Evolutionary conservation across 345 rosid genomes (phyloP).

Genomic region (Reutealis trisperma): DNA sequence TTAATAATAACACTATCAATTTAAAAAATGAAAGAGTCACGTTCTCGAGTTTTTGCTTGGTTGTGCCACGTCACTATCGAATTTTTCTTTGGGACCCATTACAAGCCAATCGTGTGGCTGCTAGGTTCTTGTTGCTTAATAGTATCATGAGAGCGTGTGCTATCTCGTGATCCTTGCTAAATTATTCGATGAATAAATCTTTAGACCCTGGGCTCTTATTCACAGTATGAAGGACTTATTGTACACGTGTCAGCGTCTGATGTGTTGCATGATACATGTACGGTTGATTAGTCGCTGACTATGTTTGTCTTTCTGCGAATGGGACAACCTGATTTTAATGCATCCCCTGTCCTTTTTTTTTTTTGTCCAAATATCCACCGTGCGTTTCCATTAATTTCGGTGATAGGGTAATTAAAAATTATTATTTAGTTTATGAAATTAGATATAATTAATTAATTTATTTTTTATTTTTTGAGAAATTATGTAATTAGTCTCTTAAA

Average conservation of each 20-base stretch:
- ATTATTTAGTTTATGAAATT: too few species aligned
- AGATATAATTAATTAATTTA: too few species aligned
- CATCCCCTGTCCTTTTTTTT: not conserved
- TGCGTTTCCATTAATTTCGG: too few species aligned
- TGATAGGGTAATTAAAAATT: too few species aligned
- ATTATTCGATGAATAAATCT: not conserved
- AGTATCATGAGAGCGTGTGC: too few species aligned
- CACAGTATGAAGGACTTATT: not conserved
- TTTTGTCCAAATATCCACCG: too few species aligned
- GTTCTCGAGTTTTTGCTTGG: not conserved
- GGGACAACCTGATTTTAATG: conserved; percentile 6
- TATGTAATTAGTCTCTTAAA: too few species aligned
- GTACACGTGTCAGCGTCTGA: not conserved
- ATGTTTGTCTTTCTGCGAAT: too few species aligned
- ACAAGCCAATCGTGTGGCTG: not conserved
- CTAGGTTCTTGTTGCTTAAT: not conserved
- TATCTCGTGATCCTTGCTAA: not conserved
- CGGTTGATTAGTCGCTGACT: not conserved
- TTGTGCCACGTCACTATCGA: conserved; percentile 20
- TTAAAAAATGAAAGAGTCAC: not conserved
- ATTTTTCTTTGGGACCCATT: not conserved
- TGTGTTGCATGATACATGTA: not conserved
- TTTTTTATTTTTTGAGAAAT: too few species aligned
- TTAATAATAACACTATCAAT: too few species aligned
- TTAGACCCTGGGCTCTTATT: not conserved